Conservation (phyloP, 768 basidiomycete species). For the Sporobolomyces pararoseus region DNA sequence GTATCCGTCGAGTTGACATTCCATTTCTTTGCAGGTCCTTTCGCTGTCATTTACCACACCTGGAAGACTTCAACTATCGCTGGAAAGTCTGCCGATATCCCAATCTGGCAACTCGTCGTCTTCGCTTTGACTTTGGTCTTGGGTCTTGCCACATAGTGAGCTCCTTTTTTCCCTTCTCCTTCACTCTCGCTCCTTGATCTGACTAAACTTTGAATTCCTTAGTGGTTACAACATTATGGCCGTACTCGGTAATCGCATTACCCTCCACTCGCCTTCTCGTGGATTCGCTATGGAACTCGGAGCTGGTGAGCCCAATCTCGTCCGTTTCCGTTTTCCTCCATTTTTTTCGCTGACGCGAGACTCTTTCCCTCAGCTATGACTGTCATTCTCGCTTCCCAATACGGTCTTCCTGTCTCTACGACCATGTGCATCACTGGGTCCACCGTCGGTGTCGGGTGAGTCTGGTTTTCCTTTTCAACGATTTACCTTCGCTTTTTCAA, state of each 20-base stretch:
- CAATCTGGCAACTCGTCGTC: constrained; percentile 52
- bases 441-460: constrained; percentile 50
- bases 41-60: constrained; percentile 50
- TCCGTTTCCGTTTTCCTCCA: neutral
- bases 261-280: constrained; percentile 52
- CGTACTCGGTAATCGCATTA: constrained; percentile 50
- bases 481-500: neutral
- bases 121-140: constrained; percentile 47
- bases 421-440: constrained; percentile 51
- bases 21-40: constrained; percentile 45
- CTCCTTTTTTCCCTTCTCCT: neutral
- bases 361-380: constrained; percentile 47
- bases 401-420: constrained; percentile 49
- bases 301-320: constrained; percentile 33
- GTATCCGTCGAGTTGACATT: neutral
- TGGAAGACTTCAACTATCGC: constrained; percentile 49
- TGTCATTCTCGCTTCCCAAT: constrained; percentile 52
- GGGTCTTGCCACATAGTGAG: constrained; percentile 47
- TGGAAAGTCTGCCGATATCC: constrained; percentile 47
- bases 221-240: constrained; percentile 51
- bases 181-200: constrained; percentile 31
- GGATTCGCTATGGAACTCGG: constrained; percentile 55
- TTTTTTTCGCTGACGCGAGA: neutral
- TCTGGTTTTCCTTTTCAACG: constrained; percentile 15
- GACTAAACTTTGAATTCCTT: neutral